Evolutionary conservation across 768 basidiomycete genomes (phyloP).

Genomic region (Lanmaoa rubissima): DNA sequence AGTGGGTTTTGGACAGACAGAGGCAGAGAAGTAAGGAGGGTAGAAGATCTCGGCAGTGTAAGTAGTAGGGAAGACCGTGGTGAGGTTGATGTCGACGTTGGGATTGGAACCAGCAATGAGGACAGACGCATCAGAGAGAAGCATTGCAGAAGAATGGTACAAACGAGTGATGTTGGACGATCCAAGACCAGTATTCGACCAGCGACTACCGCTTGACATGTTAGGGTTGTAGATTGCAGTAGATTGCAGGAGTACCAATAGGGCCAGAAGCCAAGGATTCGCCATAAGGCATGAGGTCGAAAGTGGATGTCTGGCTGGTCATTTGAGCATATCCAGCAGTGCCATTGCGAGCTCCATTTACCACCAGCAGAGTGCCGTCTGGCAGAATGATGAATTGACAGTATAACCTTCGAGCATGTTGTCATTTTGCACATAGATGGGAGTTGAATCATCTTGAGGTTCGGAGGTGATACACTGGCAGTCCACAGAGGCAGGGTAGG

Average conservation of each 20-base stretch:
- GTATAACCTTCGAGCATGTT: constrained; percentile 72
- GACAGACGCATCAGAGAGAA: constrained; percentile 85
- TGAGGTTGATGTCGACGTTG: constrained; percentile 77
- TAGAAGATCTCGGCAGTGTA: constrained; percentile 89
- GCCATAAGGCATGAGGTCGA: constrained; percentile 62
- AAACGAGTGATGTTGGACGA: constrained; percentile 73
- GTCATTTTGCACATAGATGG: constrained; percentile 70
- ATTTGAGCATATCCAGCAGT: constrained; percentile 82
- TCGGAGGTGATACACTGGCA: constrained; percentile 89
- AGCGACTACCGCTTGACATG: constrained; percentile 66
- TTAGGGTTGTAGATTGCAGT: constrained; percentile 86
- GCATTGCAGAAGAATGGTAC: constrained; percentile 89
- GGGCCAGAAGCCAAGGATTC: constrained; percentile 81
- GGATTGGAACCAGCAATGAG: constrained; percentile 93
- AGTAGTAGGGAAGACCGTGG: constrained; percentile 68
- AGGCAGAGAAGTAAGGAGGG: constrained; percentile 80
- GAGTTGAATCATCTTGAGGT: constrained; percentile 61
- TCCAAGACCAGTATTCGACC: constrained; percentile 66
- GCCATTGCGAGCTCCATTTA: constrained; percentile 83
- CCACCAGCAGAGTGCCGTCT: constrained; percentile 68
- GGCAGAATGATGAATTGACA: constrained; percentile 84
- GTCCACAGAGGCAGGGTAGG: constrained; percentile 64
- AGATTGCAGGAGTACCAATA: constrained; percentile 66
- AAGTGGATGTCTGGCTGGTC: constrained; percentile 43
- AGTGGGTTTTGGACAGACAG: constrained; percentile 62